These are phyloP conservation scores for Microthyrium microscopicum DNA, from an alignment of 2,329 filamentous ascomycete species.

Conservation along the genomic window DNA sequence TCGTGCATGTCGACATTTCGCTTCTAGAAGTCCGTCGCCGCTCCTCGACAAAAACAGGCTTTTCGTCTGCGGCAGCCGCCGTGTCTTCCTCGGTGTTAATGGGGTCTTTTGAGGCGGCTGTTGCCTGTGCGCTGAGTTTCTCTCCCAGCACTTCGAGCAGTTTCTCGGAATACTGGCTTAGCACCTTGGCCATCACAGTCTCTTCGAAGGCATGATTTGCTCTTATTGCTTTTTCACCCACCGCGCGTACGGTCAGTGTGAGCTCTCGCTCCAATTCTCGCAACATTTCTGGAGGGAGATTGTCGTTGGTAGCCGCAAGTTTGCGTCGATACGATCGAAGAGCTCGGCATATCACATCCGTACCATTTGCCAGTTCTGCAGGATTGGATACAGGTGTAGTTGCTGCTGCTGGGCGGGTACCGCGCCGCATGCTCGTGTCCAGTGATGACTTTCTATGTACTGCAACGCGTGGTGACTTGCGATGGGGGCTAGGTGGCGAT, in stretches of 20 bases:
- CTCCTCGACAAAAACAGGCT: no score
- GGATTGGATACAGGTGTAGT: no score
- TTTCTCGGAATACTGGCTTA: slow-evolving; percentile 61
- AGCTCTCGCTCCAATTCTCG: slow-evolving; percentile 42
- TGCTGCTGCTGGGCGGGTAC: no score
- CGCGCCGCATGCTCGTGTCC: no score
- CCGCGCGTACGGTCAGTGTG: slow-evolving; percentile 26
- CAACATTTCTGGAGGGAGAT: slow-evolving; percentile 27
- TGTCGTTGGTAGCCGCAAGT: slow-evolving; percentile 31
- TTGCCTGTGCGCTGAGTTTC: no score
- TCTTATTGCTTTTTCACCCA: slow-evolving; percentile 25
- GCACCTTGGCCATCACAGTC: slow-evolving; percentile 33
- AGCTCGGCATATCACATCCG: slow-evolving; percentile 40
- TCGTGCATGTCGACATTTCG: no score
- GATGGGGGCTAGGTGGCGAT: slow-evolving; percentile 15
- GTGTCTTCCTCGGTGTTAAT: no score
- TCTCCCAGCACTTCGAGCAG: slow-evolving; percentile 57
- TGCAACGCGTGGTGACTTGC: background rate
- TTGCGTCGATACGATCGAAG: slow-evolving; percentile 43
- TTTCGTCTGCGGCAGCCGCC: no score
- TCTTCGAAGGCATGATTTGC: slow-evolving; percentile 24
- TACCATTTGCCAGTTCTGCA: slow-evolving; percentile 30
- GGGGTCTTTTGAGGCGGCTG: no score
- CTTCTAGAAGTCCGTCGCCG: no score
- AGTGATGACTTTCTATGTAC: background rate